Evolutionary conservation across 2,329 filamentous ascomycete species (phyloP), one percentile per base, ranked within the genome.

Genomic region (Trichoderma lentiforme): DNA sequence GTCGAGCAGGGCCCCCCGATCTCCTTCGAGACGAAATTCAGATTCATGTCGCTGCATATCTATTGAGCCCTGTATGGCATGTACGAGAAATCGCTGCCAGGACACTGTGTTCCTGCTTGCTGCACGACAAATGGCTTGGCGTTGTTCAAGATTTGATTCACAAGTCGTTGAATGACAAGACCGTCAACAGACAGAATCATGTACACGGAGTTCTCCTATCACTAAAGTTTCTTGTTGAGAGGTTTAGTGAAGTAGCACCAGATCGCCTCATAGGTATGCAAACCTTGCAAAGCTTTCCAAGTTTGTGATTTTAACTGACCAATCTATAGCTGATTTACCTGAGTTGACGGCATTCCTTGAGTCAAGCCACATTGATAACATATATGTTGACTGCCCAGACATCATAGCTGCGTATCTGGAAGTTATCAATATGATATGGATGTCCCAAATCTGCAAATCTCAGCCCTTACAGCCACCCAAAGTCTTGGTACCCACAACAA

Each of bases 61-160:
- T 94, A 4, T 87, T 84, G 12, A 94, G 91, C 73, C 87, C 87
- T 0, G 88, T 93, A 21, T 96, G 93, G 93, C 92, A 94, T 78
- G 89, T 96, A 7, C 86, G 93, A 64, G 93, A 95, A 76, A 93
- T 95, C 79, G 92, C 93, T 1, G 92, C 93, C 0, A 86, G 92
- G 18, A 93, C 93, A 0, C 83, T 93, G 14, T 90, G 89, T 77
- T 90, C 89, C 0, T 89, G 91, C 73, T 80, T 91, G 26, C 79
- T 90, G 2, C 83, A 85, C 21, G 80, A 84, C 4, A 80, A 83
- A 28, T 90, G 88, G 87, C 77, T 86, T 0, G 75, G 76, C 11
- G 78, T 79, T 1, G 77, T 89, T 5, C 78, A 77, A 30, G 72
- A 74, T 15, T 77, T 87, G 2, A 78, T 87, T 11, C 74, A 73